Conservation (phyloP, 2,329 filamentous ascomycete genomes). For the Cytospora paraplurivora region DNA sequence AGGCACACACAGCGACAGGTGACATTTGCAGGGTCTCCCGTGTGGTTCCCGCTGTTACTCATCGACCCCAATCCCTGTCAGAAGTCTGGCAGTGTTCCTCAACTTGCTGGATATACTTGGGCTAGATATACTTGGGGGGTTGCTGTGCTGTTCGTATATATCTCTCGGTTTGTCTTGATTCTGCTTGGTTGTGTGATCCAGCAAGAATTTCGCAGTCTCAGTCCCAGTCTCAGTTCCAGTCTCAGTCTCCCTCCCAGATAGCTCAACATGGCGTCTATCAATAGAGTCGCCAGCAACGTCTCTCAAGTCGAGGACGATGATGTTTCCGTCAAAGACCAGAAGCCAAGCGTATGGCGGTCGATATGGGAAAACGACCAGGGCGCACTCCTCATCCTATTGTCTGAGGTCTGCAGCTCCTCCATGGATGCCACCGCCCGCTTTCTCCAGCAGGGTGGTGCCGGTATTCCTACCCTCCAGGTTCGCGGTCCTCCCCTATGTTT, state of each 20-base stretch:
- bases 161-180: not conserved
- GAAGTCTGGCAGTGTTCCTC: not conserved
- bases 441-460: slow-evolving; percentile 23
- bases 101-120: not conserved
- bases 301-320: slow-evolving; percentile 1
- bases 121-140: not conserved
- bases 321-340: not conserved
- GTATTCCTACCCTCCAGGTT: slow-evolving; percentile 26
- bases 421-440: slow-evolving; percentile 28
- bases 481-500: not conserved
- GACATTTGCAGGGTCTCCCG: not conserved
- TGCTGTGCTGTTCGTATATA: not conserved
- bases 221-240: not conserved
- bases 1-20: not conserved
- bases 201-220: not conserved
- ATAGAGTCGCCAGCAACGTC: not conserved
- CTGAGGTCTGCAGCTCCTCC: slow-evolving; percentile 22
- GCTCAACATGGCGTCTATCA: slow-evolving; percentile 10
- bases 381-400: slow-evolving; percentile 24
- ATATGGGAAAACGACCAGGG: slow-evolving; percentile 27
- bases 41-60: not conserved
- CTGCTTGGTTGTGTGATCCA: not conserved
- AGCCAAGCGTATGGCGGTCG: slow-evolving; percentile 15
- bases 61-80: not conserved
- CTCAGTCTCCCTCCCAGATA: not conserved